Evolutionary conservation across 441 rosid genomes (phyloP), one percentile per base, ranked within the genome.

Genomic region (Capsella rubella): DNA sequence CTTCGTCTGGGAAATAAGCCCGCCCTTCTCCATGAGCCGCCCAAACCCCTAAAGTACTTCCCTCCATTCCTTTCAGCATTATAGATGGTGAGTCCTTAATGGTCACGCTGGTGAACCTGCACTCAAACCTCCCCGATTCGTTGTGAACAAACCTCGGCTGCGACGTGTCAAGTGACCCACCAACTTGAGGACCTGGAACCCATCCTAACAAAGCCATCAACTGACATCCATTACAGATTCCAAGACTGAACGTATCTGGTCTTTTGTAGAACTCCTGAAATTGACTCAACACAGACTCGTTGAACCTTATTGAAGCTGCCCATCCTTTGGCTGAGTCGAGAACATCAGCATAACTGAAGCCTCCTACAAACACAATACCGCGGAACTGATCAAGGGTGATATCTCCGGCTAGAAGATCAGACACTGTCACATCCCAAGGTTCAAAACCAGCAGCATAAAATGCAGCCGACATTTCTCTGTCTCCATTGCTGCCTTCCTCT

Each of bases 401-500:
- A 4, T 74, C 79, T 74, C 96, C 92, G 0, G 71, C 83, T 40
- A 92, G 82, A 77, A 95, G 93, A 83, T 95, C 98, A 8, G 99
- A 92, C 86, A 95, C 88, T 15, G 99, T 69, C 63, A 95, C 83
- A 50, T 95, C 99, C 99, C 99, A 92, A 1, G 99, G 96, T 68
- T 95, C 98, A 67, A 95, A 95, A 68, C 99, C 99, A 28, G 98
- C 89, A 12, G 97, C 92, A 63, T 81, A 82, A 70, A 92, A 83
- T 12, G 98, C 97, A 54, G 92, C 99, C 2, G 99, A 87, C 99
- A 95, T 95, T 81, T 95, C 99, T 70, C 98, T 82, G 73, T 95
- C 99, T 46, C 98, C 98, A 35, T 92, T 95, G 83, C 99, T 95
- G 37, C 99, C 99, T 84, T 95, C 99, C 84, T 95, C 99, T 40